These are phyloP conservation scores for Pseudocercospora eumusae DNA, from an alignment of 2,329 filamentous ascomycete species.

Conservation along the genomic window DNA sequence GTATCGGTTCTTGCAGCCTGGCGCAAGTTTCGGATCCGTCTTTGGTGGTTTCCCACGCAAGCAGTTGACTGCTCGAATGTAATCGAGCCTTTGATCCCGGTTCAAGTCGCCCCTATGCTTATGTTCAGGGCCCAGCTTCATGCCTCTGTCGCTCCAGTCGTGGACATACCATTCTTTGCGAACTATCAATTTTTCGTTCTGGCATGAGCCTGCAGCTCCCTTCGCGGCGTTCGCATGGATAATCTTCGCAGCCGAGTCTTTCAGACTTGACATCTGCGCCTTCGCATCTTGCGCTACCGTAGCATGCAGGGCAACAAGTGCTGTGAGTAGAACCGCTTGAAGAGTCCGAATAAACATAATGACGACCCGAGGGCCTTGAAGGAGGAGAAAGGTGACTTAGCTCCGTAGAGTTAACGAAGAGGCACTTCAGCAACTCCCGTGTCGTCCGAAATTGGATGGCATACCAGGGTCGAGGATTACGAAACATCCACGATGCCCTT, in stretches of 20 bases:
- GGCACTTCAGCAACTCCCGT: background rate
- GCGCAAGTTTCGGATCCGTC: constrained; percentile 18
- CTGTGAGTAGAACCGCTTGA: constrained; percentile 4
- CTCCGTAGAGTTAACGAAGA: background rate
- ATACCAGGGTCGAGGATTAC: background rate
- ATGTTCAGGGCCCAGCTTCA: background rate
- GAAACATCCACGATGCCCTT: background rate
- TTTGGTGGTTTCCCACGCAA: constrained; percentile 26
- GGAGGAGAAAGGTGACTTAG: background rate
- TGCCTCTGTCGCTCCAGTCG: background rate
- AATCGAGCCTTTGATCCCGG: constrained; percentile 29
- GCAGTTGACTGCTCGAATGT: constrained; percentile 33
- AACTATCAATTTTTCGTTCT: constrained; percentile 28
- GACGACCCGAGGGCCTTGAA: background rate
- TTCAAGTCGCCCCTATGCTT: constrained; percentile 30
- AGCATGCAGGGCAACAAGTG: constrained; percentile 5
- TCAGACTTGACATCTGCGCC: background rate
- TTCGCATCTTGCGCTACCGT: background rate
- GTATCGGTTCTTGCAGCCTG: constrained; percentile 27
- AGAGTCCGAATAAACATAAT: constrained; percentile 4
- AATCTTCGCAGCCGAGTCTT: background rate
- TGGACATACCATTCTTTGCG: constrained; percentile 33
- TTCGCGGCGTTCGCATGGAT: background rate
- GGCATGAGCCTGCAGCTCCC: constrained; percentile 24
- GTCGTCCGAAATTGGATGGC: background rate